These are phyloP conservation scores for Mycena kentingensis DNA, from an alignment of 768 basidiomycete genomes.

Conservation along the genomic window DNA sequence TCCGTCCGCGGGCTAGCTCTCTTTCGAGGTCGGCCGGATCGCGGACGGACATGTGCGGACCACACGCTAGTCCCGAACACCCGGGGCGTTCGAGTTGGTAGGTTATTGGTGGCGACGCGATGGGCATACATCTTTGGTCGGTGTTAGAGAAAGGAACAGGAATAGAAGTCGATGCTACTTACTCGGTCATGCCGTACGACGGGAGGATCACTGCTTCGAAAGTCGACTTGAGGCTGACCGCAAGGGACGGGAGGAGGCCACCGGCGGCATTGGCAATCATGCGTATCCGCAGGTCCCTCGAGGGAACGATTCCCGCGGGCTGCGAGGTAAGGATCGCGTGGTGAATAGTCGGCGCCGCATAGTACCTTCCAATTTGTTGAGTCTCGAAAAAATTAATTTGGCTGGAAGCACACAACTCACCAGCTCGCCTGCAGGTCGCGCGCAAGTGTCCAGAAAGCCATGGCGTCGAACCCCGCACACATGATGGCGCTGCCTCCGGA, in stretches of 20 bases:
- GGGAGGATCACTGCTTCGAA: conserved; percentile 59
- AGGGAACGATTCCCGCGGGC: conserved; percentile 33
- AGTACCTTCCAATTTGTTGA: conserved; percentile 40
- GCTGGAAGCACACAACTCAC: conserved; percentile 35
- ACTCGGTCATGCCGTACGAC: conserved; percentile 63
- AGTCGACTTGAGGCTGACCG: conserved; percentile 46
- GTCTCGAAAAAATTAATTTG: background rate
- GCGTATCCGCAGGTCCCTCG: conserved; percentile 41
- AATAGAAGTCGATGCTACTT: conserved; percentile 11
- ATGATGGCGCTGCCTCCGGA: conserved; percentile 59
- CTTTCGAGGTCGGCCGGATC: conserved; percentile 37
- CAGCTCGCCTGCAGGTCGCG: conserved; percentile 46
- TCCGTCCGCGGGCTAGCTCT: conserved; percentile 40
- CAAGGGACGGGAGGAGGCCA: conserved; percentile 54
- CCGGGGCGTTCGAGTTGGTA: conserved; percentile 49
- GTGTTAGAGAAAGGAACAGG: conserved; percentile 1
- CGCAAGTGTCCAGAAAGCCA: conserved; percentile 49
- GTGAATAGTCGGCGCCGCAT: conserved; percentile 52
- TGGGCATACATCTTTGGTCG: conserved; percentile 48
- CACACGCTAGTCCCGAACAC: conserved; percentile 50
- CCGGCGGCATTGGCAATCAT: conserved; percentile 56
- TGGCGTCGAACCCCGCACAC: conserved; percentile 55
- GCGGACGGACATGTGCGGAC: conserved; percentile 48
- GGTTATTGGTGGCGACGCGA: conserved; percentile 44
- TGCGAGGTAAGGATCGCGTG: conserved; percentile 48